Percentiles rank a stretch among this genome's conserved stretches.
These are phyloP conservation scores for Phoenix dactylifera DNA, from an alignment of 176 grass and related monocot species.

Conservation along the genomic window DNA sequence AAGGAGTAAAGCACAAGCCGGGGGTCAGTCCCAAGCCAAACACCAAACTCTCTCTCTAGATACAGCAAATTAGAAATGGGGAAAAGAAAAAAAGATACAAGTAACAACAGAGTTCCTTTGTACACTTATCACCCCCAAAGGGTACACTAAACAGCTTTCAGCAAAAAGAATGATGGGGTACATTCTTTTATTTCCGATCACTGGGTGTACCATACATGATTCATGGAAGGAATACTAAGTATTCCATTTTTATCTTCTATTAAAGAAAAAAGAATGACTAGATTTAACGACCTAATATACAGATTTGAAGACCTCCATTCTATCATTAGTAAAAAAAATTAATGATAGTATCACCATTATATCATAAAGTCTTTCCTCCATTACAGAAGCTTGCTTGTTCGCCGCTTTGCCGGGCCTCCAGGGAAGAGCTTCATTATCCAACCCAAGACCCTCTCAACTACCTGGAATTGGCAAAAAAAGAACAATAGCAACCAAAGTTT, in stretches of 20 bases:
- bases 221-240: not conserved
- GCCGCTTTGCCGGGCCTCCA: constrained; percentile 71
- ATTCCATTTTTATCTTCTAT: not conserved
- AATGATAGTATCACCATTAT: not conserved
- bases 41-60: not conserved
- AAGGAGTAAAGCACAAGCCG: no score
- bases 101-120: not conserved
- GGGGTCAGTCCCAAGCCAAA: not conserved
- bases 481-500: constrained; percentile 7
- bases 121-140: not conserved
- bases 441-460: constrained; percentile 84
- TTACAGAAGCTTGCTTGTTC: constrained; percentile 93
- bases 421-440: constrained; percentile 99
- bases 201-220: not conserved
- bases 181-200: not conserved
- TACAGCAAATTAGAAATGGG: not conserved
- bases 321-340: not conserved
- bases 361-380: constrained; percentile 15
- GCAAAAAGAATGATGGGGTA: not conserved
- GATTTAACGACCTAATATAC: not conserved
- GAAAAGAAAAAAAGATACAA: not conserved
- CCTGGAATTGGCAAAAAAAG: constrained; percentile 22
- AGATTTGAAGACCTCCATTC: not conserved
- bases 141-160: not conserved
- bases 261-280: not conserved